Evolutionary conservation across 805 yeast species (phyloP), one percentile per base, ranked within the genome.

Genomic region (Lachancea mirantina): DNA sequence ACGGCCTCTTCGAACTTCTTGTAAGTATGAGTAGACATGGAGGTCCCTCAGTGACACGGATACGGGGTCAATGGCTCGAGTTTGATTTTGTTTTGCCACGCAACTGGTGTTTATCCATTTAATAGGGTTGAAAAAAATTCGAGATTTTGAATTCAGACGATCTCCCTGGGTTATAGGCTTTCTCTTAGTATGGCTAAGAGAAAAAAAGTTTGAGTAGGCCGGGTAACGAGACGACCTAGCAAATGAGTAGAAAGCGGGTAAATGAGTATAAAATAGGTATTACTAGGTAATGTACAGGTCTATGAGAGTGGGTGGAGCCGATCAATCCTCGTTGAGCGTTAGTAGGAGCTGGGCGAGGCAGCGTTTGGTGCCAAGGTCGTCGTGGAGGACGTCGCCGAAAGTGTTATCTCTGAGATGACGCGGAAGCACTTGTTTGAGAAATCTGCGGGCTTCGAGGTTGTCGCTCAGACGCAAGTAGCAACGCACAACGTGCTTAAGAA

Each of bases 391-490:
- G 27, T 69, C 65, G 22, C 80, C 73, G 55, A 92, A 88, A 0
- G 97, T 84, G 13, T 52, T 50, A 35, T 52, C 95, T 41, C 84
- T 75, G 48, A 89, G 67, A 2, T 94, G 84, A 46, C 81, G 89
- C 2, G 98, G 97, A 31, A 92, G 62, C 14, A 84, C 78, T 38
- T 76, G 80, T 28, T 83, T 78, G 44, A 89, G 67, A 0, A 95
- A 87, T 42, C 82, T 82, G 44, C 96, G 70, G 2, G 97, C 96
- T 42, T 94, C 94, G 21, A 76, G 66, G 49, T 89, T 88, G 54
- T 89, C 98, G 27, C 92, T 76, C 29, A 89, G 67, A 43, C 98
- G 72, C 62, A 89, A 67, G 53, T 89, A 89, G 56, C 98, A 89
- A 55, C 96, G 73, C 18, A 89, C 92, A 20, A 89, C 95, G 53